These are phyloP conservation scores for Acidomyces sp. DNA, from an alignment of 495 filamentous ascomycete genomes.

Conservation along the genomic window DNA sequence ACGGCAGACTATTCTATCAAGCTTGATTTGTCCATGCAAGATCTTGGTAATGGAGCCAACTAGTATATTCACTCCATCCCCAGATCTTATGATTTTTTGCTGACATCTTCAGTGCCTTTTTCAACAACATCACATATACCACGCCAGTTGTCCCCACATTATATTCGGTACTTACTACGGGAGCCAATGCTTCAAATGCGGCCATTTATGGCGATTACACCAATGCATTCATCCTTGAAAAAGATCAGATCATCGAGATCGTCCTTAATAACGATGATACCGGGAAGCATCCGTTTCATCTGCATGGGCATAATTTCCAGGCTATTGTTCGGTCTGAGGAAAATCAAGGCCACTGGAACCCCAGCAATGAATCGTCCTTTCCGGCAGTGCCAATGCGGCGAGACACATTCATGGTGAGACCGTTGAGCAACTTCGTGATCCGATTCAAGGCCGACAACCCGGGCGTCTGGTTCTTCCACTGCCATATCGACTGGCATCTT, in stretches of 20 bases:
- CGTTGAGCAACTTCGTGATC: constrained; percentile 33
- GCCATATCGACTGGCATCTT: constrained; percentile 73
- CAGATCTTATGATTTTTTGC: neutral
- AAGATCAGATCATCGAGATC: constrained; percentile 60
- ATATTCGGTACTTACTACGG: constrained; percentile 58
- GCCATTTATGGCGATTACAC: constrained; percentile 62
- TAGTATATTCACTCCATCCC: constrained; percentile 37
- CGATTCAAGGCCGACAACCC: constrained; percentile 50
- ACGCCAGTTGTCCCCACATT: constrained; percentile 65
- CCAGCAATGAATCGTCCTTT: constrained; percentile 29
- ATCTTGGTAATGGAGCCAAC: constrained; percentile 59
- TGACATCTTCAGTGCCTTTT: constrained; percentile 46
- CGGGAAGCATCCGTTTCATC: constrained; percentile 72
- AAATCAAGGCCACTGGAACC: constrained; percentile 35
- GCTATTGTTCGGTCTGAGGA: constrained; percentile 44
- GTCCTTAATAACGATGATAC: constrained; percentile 66
- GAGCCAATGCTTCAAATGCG: constrained; percentile 47
- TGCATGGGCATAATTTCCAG: constrained; percentile 81
- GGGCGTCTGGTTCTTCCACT: constrained; percentile 66
- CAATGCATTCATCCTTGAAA: constrained; percentile 52
- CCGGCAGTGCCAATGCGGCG: constrained; percentile 41
- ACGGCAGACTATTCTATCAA: constrained; percentile 47
- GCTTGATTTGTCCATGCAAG: constrained; percentile 57
- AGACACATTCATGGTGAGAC: constrained; percentile 44
- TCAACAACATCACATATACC: constrained; percentile 69